Evolutionary conservation across 2,329 filamentous ascomycete species (phyloP).

Genomic region (Aspergillus pseudotamarii): DNA sequence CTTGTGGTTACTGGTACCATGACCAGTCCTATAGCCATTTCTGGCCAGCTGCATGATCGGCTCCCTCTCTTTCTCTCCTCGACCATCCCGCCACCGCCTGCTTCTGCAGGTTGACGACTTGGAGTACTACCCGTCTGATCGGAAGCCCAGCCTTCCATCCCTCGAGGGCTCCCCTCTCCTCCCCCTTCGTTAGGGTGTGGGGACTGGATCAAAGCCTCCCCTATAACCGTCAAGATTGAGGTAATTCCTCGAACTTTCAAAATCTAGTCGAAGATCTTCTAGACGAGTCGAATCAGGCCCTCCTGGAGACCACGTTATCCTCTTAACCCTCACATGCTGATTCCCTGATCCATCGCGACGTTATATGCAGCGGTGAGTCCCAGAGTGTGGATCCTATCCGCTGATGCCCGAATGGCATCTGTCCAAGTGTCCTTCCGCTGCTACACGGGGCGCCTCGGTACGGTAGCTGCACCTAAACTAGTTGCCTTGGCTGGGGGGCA

Average conservation of each 20-base stretch:
- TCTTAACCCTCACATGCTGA: not conserved
- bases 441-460: not conserved
- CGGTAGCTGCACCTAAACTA: conserved; percentile 1
- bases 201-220: not conserved
- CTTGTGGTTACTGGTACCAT: not conserved
- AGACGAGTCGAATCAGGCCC: not conserved
- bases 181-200: not conserved
- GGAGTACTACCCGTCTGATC: not conserved
- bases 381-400: not conserved
- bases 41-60: conserved; percentile 1
- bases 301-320: not conserved
- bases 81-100: conserved; percentile 1
- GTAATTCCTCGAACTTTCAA: not conserved
- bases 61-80: not conserved
- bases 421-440: conserved; percentile 5
- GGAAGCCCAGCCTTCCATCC: not conserved
- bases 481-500: not conserved
- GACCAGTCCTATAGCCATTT: not conserved
- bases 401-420: conserved; percentile 6
- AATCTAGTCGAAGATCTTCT: not conserved
- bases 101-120: not conserved
- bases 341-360: not conserved
- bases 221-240: not conserved
- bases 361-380: conserved; percentile 8
- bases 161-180: not conserved